Base-by-base conservation (phyloP, 768 basidiomycete species). In the Boletus fagicola region DNA sequence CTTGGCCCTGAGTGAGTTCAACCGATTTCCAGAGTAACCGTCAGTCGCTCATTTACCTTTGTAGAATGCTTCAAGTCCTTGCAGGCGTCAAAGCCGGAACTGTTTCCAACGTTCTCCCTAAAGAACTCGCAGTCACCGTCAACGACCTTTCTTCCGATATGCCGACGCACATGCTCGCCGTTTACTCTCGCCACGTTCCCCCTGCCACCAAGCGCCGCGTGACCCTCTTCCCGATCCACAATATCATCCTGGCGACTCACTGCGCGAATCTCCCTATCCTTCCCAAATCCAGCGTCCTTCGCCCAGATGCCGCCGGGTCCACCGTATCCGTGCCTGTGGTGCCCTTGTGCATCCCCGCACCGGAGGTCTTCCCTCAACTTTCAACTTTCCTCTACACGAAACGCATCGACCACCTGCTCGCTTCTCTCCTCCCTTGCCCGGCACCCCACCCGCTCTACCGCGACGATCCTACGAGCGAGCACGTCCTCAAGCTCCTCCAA, bases 361-460 rank as follows among this genome's bases (percentile, higher is more conserved):
- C 88, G 0, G 78, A 81, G 2, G 83, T 88, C 0, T 92, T 91
- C 73, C 73, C 82, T 10, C 71, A 83, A 33, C 76, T 93, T 10
- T 83, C 84, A 62, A 70, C 76, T 0, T 91, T 81, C 76, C 76
- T 93, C 61, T 90, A 93, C 74, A 81, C 80, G 28, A 84, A 87
- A 66, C 80, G 83, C 59, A 75, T 85, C 28, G 75, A 75, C 49
- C 60, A 72, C n/a, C 79, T 92, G 53, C 76, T 92, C 39, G 76
- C 76, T 26, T 74, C 82, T 0, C 82, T 92, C 49, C 76, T 92
- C 60, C 89, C 90, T 24, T 65, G 56, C 73, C 54, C 69, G 18
- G 45, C 65, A 15, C 69, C 72, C 62, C 51, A 53, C 3, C 43
- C 53, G 4, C 63, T 72, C 11, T 74, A 64, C 16, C 57, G 44